Evolutionary conservation across 176 grass and related monocot species (phyloP).

Genomic region (Aegilops sharonensis): DNA sequence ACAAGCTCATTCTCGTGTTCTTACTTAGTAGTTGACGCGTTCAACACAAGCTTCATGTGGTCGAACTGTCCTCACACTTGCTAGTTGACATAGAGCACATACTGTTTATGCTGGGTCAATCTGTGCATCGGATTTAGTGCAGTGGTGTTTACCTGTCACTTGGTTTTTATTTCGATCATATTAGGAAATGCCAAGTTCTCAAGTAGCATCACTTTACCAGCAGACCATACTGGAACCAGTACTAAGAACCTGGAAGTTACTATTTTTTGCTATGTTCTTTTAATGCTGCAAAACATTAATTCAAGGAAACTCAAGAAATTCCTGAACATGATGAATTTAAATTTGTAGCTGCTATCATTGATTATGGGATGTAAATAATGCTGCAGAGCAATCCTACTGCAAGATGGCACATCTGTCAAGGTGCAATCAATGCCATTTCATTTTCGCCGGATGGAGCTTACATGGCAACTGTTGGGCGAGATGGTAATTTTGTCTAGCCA

Average conservation of each 20-base stretch:
- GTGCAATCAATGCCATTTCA: conserved; percentile 86
- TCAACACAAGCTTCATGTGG: neutral
- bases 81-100: neutral
- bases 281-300: conserved; percentile 12
- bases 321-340: conserved; percentile 7
- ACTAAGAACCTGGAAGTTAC: neutral
- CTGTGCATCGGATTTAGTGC: no score
- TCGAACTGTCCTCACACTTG: neutral
- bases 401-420: conserved; percentile 96
- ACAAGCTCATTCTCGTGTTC: neutral
- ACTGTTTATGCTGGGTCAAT: no score
- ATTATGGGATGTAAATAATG: conserved; percentile 42
- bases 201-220: no score
- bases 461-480: conserved; percentile 86
- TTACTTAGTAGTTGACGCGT: neutral
- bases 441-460: conserved; percentile 85
- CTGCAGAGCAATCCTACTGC: conserved; percentile 81
- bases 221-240: no score
- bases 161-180: no score
- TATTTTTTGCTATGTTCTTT: neutral
- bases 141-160: no score
- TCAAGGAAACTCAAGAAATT: neutral
- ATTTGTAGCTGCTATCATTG: conserved; percentile 19
- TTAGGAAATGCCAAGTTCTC: no score
- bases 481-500: conserved; percentile 60